A percentile compares a stretch with the other conserved stretches of the same genome.
phyloP scores from a whole-genome alignment of 176 grass and related monocot genomes.

The Metroxylon sagu region DNA sequence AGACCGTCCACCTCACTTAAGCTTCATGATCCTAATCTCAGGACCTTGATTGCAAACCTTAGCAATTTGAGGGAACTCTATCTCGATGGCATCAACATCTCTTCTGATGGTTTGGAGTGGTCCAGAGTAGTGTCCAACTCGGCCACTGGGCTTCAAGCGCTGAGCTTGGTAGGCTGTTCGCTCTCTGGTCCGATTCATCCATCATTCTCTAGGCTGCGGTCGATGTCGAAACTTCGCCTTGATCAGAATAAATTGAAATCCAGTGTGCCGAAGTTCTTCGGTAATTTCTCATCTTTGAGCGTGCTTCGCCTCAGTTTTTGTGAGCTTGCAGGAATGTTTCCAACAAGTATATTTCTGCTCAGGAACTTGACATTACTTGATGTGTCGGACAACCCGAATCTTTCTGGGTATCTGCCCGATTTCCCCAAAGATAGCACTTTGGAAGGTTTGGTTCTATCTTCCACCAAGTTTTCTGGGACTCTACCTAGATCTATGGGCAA shows the following conservation, averaged over 20 bases:
- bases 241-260: slow-evolving; percentile 23
- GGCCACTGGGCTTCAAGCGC: slow-evolving; percentile 21
- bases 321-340: slow-evolving; percentile 26
- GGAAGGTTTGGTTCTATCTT: slow-evolving; percentile 18
- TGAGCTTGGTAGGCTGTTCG: slow-evolving; percentile 8
- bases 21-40: slow-evolving; percentile 18
- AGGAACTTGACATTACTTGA: slow-evolving; percentile 24
- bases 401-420: slow-evolving; percentile 24
- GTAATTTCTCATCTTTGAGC: slow-evolving; percentile 20
- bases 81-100: slow-evolving; percentile 31
- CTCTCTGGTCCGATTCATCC: slow-evolving; percentile 17
- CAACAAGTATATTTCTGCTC: slow-evolving; percentile 23
- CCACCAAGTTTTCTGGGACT: slow-evolving; percentile 14
- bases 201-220: slow-evolving; percentile 16
- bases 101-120: slow-evolving; percentile 17
- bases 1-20: neutral
- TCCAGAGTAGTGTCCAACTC: slow-evolving; percentile 20
- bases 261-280: slow-evolving; percentile 32
- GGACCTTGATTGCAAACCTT: slow-evolving; percentile 30
- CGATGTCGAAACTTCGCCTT: slow-evolving; percentile 21
- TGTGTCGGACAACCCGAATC: slow-evolving; percentile 18
- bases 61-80: slow-evolving; percentile 28
- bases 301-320: slow-evolving; percentile 28
- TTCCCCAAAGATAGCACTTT: slow-evolving; percentile 7
- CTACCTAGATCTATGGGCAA: neutral